Evolutionary conservation across 345 rosid species (phyloP), one percentile per base, ranked within the genome.

Genomic region (Brassica napus): DNA sequence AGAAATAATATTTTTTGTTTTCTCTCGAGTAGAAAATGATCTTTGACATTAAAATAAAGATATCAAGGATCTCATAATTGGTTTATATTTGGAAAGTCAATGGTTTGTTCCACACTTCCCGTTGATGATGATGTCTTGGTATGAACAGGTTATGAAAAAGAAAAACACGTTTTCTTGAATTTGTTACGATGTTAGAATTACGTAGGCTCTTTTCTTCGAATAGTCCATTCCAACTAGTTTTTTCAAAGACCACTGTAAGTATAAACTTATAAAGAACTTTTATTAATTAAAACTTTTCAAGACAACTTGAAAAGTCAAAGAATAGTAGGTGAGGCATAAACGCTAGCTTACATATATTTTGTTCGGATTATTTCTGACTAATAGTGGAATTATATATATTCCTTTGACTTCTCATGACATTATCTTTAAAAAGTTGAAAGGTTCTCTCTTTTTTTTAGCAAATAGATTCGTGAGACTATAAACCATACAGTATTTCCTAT

Each of bases 61-160:
- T 69, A 60, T 60, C 11, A 14, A 1, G 35, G 8, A 71, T 65
- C 78, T 59, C 68, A 11, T 30, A 5, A 28, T 26, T 77, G 75
- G 63, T 55, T 71, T 62, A 32, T 32, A 47, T 73, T 59, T 10
- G 69, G 78, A 67, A 72, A 79, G 60, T 28, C 35, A 65, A 39
- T 3, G 16, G 9, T 63, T 14, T 71, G 60, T 16, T 30, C 4
- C 7, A 15, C 4, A 28, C 31, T 28, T 28, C 31, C 31, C 4
- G 52, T 10, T 24, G 30, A 64, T 0, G 30, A 64, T 0, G 24
- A 71, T 42, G 21, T 37, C 47, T 18, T 32, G 15, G 26, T 62
- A 10, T 52, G 28, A 44, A 34, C 28, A 28, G 65, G 1, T 59
- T 28, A n/a, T 8, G 6, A 18, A 16, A 37, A 12, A 35, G 28